Evolutionary conservation across 306 rosid species (phyloP).

Genomic region (Cicer pinnatifidum): DNA sequence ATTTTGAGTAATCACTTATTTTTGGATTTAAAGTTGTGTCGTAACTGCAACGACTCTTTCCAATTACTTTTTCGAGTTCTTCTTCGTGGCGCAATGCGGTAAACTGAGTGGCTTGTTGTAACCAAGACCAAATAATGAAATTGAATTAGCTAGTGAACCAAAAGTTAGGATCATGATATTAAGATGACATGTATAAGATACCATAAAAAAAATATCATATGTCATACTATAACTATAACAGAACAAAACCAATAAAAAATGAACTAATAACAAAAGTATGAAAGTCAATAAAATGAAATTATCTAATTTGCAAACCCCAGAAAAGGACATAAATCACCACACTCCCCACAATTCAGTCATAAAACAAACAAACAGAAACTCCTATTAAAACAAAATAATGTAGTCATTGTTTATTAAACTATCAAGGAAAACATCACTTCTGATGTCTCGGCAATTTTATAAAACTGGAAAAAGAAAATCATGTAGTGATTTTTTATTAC

Average conservation of each 20-base stretch:
- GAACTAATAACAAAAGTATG: neutral
- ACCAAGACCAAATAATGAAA: slow-evolving; percentile 94
- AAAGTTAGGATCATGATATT: slow-evolving; percentile 75
- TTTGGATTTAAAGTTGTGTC: slow-evolving; percentile 57
- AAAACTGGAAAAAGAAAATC: slow-evolving; percentile 5
- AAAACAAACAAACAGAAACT: slow-evolving; percentile 84
- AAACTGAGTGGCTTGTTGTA: slow-evolving; percentile 71
- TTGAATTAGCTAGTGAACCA: slow-evolving; percentile 90
- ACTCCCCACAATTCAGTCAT: slow-evolving; percentile 99
- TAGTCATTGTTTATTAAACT: slow-evolving; percentile 63
- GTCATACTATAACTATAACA: neutral
- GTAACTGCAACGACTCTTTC: slow-evolving; percentile 71
- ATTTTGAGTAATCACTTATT: slow-evolving; percentile 50
- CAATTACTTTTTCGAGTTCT: slow-evolving; percentile 85
- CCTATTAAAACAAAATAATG: slow-evolving; percentile 49
- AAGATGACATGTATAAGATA: slow-evolving; percentile 27
- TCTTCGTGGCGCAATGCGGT: slow-evolving; percentile 76
- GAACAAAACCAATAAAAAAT: neutral
- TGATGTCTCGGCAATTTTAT: slow-evolving; percentile 50
- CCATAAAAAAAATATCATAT: slow-evolving; percentile 12
- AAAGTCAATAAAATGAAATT: neutral
- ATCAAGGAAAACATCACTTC: slow-evolving; percentile 48
- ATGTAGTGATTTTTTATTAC: slow-evolving; percentile 21
- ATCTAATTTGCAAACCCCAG: slow-evolving; percentile 99
- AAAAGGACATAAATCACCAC: slow-evolving; percentile 90